Evolutionary conservation across 2,329 filamentous ascomycete genomes (phyloP), one percentile per base, ranked within the genome.

Genomic region (Plenodomus lindquistii): DNA sequence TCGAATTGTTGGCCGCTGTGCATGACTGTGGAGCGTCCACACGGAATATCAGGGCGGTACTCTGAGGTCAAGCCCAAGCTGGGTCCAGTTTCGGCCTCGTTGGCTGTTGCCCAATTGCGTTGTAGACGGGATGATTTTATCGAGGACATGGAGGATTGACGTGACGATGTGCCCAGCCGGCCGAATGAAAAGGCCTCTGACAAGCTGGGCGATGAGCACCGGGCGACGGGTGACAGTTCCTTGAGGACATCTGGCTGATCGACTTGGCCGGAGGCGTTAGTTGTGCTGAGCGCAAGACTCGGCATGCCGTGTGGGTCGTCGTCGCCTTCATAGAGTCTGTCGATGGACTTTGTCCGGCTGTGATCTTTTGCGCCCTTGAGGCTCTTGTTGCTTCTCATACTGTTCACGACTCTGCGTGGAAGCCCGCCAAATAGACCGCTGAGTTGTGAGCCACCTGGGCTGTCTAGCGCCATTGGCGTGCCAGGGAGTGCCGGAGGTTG

Each of bases 221-320:
- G 55, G 31, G 63, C 72, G 20, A 63, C 44, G 16, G 72, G 65
- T 10, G 71, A 74, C 17, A 69, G 54, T 7, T 76, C 72, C 34
- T 72, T 72, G 70, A 78, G 57, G 66, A 77, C 50, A 59, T 79
- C 56, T 66, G 81, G 68, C 67, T 74, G 61, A 77, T 84, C 57
- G 78, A 78, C 67, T 66, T 84, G 48, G 15, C 87, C 88, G 3
- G 85, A 79, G 1, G 81, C 87, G 18, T 81, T 74, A 1, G 84
- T 79, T 3, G 79, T 83, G 65, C 81, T 88, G 20, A 90, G 61
- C 3, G 82, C 83, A 2, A 91, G 78, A 54, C 82, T 84, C 1
- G 88, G 78, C 35, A 80, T 80, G 2, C 81, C 81, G 50, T 87
- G 85, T 56, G 86, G 85, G 63, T 89, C 85, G 9, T 78, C 74